These are phyloP conservation scores for Pinus taeda DNA, from an alignment of 75 land plant species.

Conservation along the genomic window DNA sequence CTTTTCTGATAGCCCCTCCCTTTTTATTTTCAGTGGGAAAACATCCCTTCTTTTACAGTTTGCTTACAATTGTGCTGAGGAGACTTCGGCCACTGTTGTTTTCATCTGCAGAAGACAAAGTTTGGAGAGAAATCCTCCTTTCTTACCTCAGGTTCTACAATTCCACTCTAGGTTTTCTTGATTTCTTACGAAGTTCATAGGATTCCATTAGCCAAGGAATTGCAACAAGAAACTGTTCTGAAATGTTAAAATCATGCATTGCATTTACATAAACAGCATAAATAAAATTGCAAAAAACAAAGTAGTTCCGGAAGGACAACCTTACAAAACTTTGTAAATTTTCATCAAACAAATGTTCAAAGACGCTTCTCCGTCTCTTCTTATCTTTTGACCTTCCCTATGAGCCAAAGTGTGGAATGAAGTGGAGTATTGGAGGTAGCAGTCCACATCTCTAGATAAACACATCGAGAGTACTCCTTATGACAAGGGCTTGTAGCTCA, in stretches of 20 bases:
- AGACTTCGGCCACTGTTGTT: constrained; percentile 28
- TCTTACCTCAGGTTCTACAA: constrained; percentile 55
- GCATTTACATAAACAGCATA: no score
- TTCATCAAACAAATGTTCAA: not conserved
- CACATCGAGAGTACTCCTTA: no score
- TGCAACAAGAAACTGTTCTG: not conserved
- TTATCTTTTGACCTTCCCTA: no score
- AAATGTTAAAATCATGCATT: no score
- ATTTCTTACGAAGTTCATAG: not conserved
- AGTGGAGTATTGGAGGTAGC: no score
- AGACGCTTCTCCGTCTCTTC: not conserved
- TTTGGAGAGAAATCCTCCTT: constrained; percentile 67
- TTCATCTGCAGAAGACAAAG: constrained; percentile 71
- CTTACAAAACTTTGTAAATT: not conserved
- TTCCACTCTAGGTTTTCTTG: not conserved
- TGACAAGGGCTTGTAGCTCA: no score
- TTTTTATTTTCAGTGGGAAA: constrained; percentile 61
- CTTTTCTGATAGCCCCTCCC: not conserved
- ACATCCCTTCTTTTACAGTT: constrained; percentile 85
- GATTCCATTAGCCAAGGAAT: not conserved
- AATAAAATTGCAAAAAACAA: not conserved
- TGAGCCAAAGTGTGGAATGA: no score
- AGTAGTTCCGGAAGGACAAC: not conserved
- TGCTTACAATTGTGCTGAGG: constrained; percentile 49
- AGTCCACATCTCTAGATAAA: no score